Evolutionary conservation across 192 early-diverging fungal genomes (phyloP), one percentile per base, ranked within the genome.

Genomic region (Spinellus fusiger): DNA sequence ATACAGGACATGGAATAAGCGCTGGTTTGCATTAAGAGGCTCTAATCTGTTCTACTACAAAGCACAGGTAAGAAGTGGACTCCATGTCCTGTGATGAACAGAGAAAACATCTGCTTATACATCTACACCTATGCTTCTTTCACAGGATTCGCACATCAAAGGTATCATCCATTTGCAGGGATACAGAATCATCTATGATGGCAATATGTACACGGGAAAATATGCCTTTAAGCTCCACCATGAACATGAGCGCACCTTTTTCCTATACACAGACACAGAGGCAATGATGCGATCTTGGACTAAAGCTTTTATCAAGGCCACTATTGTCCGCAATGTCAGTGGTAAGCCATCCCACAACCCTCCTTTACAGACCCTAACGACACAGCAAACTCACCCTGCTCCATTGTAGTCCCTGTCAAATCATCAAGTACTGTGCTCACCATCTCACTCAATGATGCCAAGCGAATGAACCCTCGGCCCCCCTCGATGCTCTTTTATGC

Each of bases 161-260:
- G 84, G 82, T 27, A 75, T 75, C 12, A 80, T 86, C 38, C 79
- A 86, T 64, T 48, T 86, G 16, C 63, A 70, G 44, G 84, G 84
- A n/a, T 86, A 86, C 56, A 68, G 74, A 15, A 77, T 86, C n/a
- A 65, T 82, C 13, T 65, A 66, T 13, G 84, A 86, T 54, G 80
- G 80, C 33, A 75, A 74, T 32, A 82, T 84, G 27, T 68, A 72
- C 48, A 54, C 77, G 1, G 84, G 84, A 27, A 86, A 86, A 60
- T 86, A 79, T 47, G 80, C 78, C 35, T 86, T 86, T 54, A 84
- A 79, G 56, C 75, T 73, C 0, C 67, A 78, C 5, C 84, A 86
- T 46, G 80, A 82, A 22, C 62, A 64, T 4, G 76, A 80, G 50
- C 73, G 82, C 28, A 75, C 77, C n/a, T 82, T 82, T 66, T 82